Base-by-base conservation (phyloP, 495 filamentous ascomycete species). In the Trichocladium antarcticum region DNA sequence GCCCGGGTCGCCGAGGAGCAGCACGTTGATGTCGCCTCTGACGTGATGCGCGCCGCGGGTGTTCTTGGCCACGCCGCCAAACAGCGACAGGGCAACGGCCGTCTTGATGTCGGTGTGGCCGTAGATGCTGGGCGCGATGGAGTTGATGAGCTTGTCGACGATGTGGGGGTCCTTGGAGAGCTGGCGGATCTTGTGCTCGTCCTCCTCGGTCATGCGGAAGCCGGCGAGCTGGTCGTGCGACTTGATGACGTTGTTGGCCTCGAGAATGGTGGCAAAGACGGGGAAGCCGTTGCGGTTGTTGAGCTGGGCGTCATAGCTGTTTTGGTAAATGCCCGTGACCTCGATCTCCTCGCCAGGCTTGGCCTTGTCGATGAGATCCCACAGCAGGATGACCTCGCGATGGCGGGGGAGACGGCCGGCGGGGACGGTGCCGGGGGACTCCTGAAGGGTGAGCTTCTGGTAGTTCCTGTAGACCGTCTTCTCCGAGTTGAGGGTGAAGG, bases 281-380 rank as follows among this genome's bases (percentile, higher is more conserved):
- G 93, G 93, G 71, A 99, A 99, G 19, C 93, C 93, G 63, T 97
- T 99, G 67, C 89, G 92, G 69, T 95, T 95, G 71, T 99, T 99
- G 22, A 99, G 76, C 58, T 93, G 87, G 1, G 90, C 92, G 62
- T 95, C 88, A 61, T 95, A 99, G 73, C 88, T 96, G 73, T 99
- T 99, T 54, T 89, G 85, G 68, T 99, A 99, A 58, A 96, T 84
- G 54, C 93, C 93, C 16, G 89, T 97, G 16, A 99, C 81, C 59
- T 97, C 93, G 45, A 99, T 84, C 61, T 99, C 93, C 66, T 99
- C 93, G 53, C 93, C 93, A 16, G 93, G 93, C 68, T 97, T 99
- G 35, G 89, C 90, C 37, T 79, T 82, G 68, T 99, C 93, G 55
- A 99, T 99, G 31, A 97, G 73, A 69, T 99, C 93, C 79, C 92